A percentile compares a stretch with the other conserved stretches of the same genome.
Evolutionary conservation across 345 rosid genomes (phyloP).

Genomic region (Mallotus nudiflorus): DNA sequence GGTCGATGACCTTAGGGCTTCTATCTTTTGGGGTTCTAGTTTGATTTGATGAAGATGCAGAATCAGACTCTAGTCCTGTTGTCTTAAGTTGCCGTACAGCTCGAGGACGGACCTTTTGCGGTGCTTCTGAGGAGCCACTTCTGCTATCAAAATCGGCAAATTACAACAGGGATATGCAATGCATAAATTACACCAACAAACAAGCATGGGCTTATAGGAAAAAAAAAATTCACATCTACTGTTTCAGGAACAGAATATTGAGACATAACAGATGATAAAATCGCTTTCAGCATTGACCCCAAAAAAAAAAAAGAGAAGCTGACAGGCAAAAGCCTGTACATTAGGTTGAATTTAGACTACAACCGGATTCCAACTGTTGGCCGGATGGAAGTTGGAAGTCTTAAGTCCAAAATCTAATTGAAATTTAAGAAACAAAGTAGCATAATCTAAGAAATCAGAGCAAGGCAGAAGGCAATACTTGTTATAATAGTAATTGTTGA

Average conservation of each 20-base stretch:
- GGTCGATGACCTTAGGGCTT: slow-evolving; percentile 70
- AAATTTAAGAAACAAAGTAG: neutral
- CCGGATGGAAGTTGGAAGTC: neutral
- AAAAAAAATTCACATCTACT: neutral
- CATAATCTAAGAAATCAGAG: neutral
- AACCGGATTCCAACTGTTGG: neutral
- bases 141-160: slow-evolving; percentile 33
- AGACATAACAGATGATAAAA: neutral
- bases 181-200: neutral
- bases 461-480: neutral
- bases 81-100: slow-evolving; percentile 54
- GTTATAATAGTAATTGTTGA: neutral
- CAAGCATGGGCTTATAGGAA: neutral
- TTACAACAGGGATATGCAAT: neutral
- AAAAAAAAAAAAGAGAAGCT: neutral
- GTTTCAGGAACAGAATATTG: slow-evolving; percentile 1
- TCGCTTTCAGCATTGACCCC: too few relatives aligned
- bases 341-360: neutral
- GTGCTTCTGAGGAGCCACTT: slow-evolving; percentile 54
- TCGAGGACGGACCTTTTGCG: slow-evolving; percentile 62
- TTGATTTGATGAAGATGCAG: slow-evolving; percentile 50
- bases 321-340: neutral
- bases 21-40: slow-evolving; percentile 60
- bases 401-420: neutral
- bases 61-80: slow-evolving; percentile 44